Percentiles rank a stretch among this genome's conserved stretches.
Conservation (phyloP, 257 asterid genomes). For the Apocynum venetum region DNA sequence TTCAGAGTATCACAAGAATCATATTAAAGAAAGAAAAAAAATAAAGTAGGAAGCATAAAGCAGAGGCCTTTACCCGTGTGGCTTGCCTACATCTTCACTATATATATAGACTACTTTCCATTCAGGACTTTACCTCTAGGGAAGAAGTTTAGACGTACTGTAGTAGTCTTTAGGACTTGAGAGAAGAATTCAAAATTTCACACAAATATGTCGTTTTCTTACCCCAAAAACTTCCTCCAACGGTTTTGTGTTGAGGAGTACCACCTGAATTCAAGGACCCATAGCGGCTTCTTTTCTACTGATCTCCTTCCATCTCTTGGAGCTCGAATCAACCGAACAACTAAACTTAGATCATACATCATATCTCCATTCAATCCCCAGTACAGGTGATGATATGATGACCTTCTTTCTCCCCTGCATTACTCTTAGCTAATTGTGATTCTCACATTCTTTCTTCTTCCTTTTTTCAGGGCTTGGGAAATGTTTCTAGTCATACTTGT, state of each 20-base stretch:
- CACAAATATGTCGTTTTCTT: slow-evolving; percentile 42
- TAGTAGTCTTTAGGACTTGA: not conserved
- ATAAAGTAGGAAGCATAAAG: slow-evolving; percentile 19
- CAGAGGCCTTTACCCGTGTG: slow-evolving; percentile 29
- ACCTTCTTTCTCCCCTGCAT: not conserved
- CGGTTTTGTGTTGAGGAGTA: slow-evolving; percentile 68
- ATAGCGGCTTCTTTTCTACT: slow-evolving; percentile 58
- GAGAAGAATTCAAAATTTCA: slow-evolving; percentile 10
- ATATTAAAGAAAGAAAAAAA: slow-evolving; percentile 15
- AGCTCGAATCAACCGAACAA: slow-evolving; percentile 57
- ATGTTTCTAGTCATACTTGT: slow-evolving; percentile 69
- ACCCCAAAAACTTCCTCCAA: slow-evolving; percentile 43
- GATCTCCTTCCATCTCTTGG: slow-evolving; percentile 91
- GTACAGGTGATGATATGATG: slow-evolving; percentile 44
- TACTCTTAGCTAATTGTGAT: not conserved
- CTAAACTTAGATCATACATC: slow-evolving; percentile 47
- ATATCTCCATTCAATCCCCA: slow-evolving; percentile 67
- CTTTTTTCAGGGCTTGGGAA: slow-evolving; percentile 80
- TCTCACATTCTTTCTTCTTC: not conserved
- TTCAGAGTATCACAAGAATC: slow-evolving; percentile 34
- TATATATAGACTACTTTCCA: slow-evolving; percentile 34
- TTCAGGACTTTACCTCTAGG: slow-evolving; percentile 12
- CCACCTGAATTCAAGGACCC: slow-evolving; percentile 25
- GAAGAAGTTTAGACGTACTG: slow-evolving; percentile 5
- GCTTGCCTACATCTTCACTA: slow-evolving; percentile 25